phyloP scores from a whole-genome alignment of 129 eudicot species.

The carrot (Daucus carota) region DH1_v3.0 NC_030388.2:32206501-32207000 shows the following conservation, averaged over 20 bases:
- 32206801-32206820: not conserved
- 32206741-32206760: constrained; percentile 92
- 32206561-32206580: constrained; percentile 85
- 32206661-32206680: constrained; percentile 5
- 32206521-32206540: constrained; percentile 58
- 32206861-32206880: constrained; percentile 74
- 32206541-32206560: constrained; percentile 85
- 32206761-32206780: constrained; percentile 82
- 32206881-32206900: constrained; percentile 90
- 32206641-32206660: not conserved
- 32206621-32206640: not conserved
- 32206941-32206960: constrained; percentile 13
- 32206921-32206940: constrained; percentile 64
- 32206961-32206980: not conserved
- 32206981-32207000: not conserved
- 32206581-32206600: constrained; percentile 30
- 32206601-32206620: not conserved
- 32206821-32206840: not conserved
- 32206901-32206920: constrained; percentile 63
- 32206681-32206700: constrained; percentile 95
- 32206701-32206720: constrained; percentile 86
- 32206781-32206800: constrained; percentile 2
- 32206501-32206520: constrained; percentile 56
- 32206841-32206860: constrained; percentile 19
- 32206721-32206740: constrained; percentile 64